Base-by-base conservation (phyloP, 345 rosid genomes). In the Bretschneidera sinensis region DNA sequence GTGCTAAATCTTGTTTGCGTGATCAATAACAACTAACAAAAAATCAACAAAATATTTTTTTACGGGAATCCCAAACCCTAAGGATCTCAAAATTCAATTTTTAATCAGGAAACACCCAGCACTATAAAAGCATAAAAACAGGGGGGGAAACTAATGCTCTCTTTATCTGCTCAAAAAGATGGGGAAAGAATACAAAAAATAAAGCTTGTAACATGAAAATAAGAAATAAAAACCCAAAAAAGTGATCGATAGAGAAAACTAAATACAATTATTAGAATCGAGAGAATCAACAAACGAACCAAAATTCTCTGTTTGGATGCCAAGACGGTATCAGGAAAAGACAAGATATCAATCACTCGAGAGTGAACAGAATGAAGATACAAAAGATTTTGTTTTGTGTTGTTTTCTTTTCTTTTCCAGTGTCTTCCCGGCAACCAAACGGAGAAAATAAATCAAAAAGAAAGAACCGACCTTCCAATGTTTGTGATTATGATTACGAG, bases 351-450 rank as follows among this genome's bases (percentile, higher is more conserved):
- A 4, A 31, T 9, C 9, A 31, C 45, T 39, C 21, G n/a, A n/a
- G n/a, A 43, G 10, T 45, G 21, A 43, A 2, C 43, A 1, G 16
- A 0, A 49, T 10, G 28, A n/a, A 18, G 17, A 66, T 22, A 18
- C 18, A n/a, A 3, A n/a, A n/a, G n/a, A 28, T 23, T 7, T 17
- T 9, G n/a, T n/a, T n/a, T n/a, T n/a, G n/a, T 23, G n/a, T 19
- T 17, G 35, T 23, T 54, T 6, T 50, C 15, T 1, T n/a, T 34
- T 47, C 0, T 45, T 20, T 39, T 43, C 14, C 1, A 19, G 34
- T 45, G 48, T 43, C 64, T 24, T 60, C 39, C 28, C 14, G 51
- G 22, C 20, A 57, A 49, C 13, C 21, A 65, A 58, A 51, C 45
- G 16, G 16, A 39, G 15, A 39, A 39, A 39, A 39, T 7, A 1